A percentile compares a stretch with the other conserved stretches of the same genome.
These are phyloP conservation scores for Dothideomycetidae sp. DNA, from an alignment of 2,329 filamentous ascomycete species.

Conservation along the genomic window DNA sequence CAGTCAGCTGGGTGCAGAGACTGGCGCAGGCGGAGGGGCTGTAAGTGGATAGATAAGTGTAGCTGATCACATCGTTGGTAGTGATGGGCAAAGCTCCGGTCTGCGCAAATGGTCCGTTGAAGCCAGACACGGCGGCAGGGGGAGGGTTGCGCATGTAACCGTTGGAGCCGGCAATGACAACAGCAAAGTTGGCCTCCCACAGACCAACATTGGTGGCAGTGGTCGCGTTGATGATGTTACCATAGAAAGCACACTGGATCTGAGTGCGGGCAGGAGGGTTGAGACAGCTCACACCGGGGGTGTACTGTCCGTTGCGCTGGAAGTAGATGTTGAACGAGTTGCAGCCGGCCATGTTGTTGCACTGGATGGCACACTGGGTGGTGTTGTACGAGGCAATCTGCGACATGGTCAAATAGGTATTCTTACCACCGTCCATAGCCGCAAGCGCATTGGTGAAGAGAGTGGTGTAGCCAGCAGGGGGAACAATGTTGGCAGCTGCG, in stretches of 20 bases:
- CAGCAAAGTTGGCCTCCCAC: constrained; percentile 17
- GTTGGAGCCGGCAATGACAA: constrained; percentile 16
- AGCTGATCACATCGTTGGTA: constrained; percentile 4
- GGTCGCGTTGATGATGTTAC: constrained; percentile 7
- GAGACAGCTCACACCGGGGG: constrained; percentile 12
- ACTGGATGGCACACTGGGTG: constrained; percentile 11
- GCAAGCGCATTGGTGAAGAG: constrained; percentile 8
- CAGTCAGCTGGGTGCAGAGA: constrained; percentile 7
- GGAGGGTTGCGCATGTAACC: constrained; percentile 11
- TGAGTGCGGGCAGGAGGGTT: constrained; percentile 8
- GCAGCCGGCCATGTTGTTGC: constrained; percentile 12
- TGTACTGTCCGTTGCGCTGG: constrained; percentile 11
- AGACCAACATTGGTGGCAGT: constrained; percentile 18
- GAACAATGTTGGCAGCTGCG: constrained; percentile 9
- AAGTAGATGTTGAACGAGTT: constrained; percentile 15
- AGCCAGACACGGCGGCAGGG: constrained; percentile 7
- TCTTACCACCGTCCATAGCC: not conserved
- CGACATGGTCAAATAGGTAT: constrained; percentile 12
- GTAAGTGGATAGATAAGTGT: constrained; percentile 8
- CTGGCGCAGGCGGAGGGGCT: constrained; percentile 9
- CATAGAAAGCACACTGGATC: constrained; percentile 11
- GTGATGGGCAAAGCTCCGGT: constrained; percentile 8
- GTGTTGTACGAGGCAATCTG: constrained; percentile 10
- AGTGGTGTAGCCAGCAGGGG: constrained; percentile 12
- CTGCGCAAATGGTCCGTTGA: constrained; percentile 9